Evolutionary conservation across 1,139 yeast genomes (phyloP).

Genomic region (Suhomyces wounanorum): DNA sequence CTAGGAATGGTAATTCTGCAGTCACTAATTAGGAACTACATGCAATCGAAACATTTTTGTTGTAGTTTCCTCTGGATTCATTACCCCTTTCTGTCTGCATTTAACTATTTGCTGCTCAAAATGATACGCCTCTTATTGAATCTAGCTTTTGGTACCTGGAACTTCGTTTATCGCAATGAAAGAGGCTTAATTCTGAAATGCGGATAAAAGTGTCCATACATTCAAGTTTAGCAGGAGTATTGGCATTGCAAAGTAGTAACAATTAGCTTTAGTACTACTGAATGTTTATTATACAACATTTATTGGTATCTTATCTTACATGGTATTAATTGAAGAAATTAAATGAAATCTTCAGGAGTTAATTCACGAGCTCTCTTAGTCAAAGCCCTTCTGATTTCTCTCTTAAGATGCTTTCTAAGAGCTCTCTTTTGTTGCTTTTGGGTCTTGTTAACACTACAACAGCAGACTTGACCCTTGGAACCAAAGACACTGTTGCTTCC

Average conservation of each 20-base stretch:
- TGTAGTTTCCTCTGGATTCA: not conserved
- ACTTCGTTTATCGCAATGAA: not conserved
- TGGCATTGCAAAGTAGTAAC: no score
- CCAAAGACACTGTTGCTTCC: constrained; percentile 13
- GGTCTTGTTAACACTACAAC: constrained; percentile 19
- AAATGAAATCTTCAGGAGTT: constrained; percentile 16
- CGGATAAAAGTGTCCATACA: no score
- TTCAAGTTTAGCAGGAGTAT: no score
- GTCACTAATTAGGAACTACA: not conserved
- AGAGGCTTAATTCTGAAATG: not conserved
- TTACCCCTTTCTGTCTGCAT: not conserved
- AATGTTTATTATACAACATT: constrained; percentile 5
- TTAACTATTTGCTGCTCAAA: not conserved
- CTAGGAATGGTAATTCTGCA: not conserved
- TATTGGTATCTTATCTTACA: constrained; percentile 9
- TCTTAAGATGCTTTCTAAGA: constrained; percentile 20
- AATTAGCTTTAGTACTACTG: no score
- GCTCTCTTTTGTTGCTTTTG: constrained; percentile 23
- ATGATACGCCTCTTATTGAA: not conserved
- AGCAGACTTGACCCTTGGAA: constrained; percentile 19
- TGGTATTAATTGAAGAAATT: constrained; percentile 9
- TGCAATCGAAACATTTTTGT: not conserved
- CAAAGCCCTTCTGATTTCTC: constrained; percentile 22
- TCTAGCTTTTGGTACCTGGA: not conserved
- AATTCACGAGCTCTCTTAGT: constrained; percentile 18